Base-by-base conservation (phyloP, 2,329 filamentous ascomycete species). In the Aureobasidium sp. region DNA sequence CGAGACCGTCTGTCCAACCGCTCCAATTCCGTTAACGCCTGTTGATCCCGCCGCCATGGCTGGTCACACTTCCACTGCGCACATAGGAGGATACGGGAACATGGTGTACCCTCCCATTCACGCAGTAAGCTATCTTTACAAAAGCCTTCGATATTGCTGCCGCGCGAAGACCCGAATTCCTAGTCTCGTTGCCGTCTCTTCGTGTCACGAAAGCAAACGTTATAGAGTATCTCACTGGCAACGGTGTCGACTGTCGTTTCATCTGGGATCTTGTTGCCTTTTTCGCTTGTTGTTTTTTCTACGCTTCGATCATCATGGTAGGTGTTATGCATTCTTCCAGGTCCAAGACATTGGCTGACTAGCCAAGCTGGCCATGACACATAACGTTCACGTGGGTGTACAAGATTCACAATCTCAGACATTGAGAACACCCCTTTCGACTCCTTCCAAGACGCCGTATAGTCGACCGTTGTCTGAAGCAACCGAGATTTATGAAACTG, bases 401-500 rank as follows among this genome's bases (percentile, higher is more conserved):
- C 34, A 51, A n/a, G 36, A 42, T 6, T 51, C 48, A 55, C 37
- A 39, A 31, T 17, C 41, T 34, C 47, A 31, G 7, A 37, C 39
- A 15, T 2, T 48, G 31, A 56, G 39, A 49, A 37, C 49, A 20
- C 39, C 49, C 9, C 48, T 47, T 7, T 31, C 20, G 85, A 89
- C 71, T 88, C 89, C 74, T 80, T 80, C 72, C 71, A 53, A 55
- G 42, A 25, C 64, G 63, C 5, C 63, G 51, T 37, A 37, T 55
- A 20, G 62, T 61, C 81, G 87, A 63, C 88, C 88, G 42, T 74
- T 83, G 41, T 92, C 89, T 41, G 81, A 89, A 64, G 84, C 87
- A 47, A 93, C 89, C 25, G 87, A 91, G 69, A 88, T 91, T 66
- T 86, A 87, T 71, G 89, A 91, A 69, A 90, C 88, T 44, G 89